Base-by-base conservation (phyloP, 768 basidiomycete genomes). In the Macrolepiota albuminosa region DNA sequence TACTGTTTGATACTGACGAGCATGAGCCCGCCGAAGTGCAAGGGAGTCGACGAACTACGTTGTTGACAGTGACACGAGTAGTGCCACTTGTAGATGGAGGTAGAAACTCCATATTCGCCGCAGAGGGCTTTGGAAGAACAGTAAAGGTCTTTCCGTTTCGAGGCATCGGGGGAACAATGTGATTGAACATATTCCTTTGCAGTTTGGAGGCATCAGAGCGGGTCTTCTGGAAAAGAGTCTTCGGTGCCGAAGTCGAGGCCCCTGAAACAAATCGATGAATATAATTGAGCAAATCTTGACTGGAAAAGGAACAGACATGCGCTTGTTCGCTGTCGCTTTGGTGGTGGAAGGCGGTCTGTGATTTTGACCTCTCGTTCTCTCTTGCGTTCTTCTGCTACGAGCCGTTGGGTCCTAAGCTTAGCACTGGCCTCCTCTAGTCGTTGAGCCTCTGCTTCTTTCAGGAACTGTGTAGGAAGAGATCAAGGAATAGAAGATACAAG, bases 211-310 rank as follows among this genome's bases (percentile, higher is more conserved):
- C 86, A 65, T 91, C 88, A 46, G 77, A 77, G 59, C 83, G 83
- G 6, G 89, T 86, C 73, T 89, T 91, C 75, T 92, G 87, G 64
- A 93, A 86, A 21, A 93, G 75, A 16, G 86, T 79, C 73, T 87
- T 91, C 24, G 87, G 85, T 63, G 72, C 78, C 10, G 70, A 49
- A 39, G 68, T 69, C 49, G 68, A 63, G 4, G 71, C 72, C 77
- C 78, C 80, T 80, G 57, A 40, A 34, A 52, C 63, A 57, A 50
- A 43, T 58, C 7, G 3, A 48, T 33, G 14, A 24, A 52, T 45
- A 42, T 50, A 64, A 57, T 66, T 56, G n/a, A 46, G 31, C 6
- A 42, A 61, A 43, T 56, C 47, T 53, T 60, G 61, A 42, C 39
- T 54, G 58, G 57, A 60, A 51, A 57, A 47, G 45, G 11, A 34